Percentiles rank a stretch among this genome's conserved stretches.
These are phyloP conservation scores for Boletellus ananas DNA, from an alignment of 768 basidiomycete genomes.

Conservation along the genomic window DNA sequence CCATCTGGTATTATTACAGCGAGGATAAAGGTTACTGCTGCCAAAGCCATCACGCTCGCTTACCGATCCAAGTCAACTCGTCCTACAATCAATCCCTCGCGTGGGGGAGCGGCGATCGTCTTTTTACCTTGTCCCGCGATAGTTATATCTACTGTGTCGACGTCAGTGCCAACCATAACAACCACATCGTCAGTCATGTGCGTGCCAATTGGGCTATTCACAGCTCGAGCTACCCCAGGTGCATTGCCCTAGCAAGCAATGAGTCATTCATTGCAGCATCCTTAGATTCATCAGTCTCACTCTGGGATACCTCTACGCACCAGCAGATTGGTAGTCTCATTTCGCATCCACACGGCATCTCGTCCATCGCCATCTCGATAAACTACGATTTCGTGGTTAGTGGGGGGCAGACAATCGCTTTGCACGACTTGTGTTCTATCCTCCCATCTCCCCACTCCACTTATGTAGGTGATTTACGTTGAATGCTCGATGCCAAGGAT, in stretches of 20 bases:
- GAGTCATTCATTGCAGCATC: constrained; percentile 1
- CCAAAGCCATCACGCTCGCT: too few relatives aligned
- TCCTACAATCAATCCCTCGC: neutral
- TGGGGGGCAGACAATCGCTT: neutral
- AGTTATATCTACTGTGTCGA: neutral
- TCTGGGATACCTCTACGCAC: constrained; percentile 7
- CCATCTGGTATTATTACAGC: too few relatives aligned
- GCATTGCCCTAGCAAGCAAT: neutral
- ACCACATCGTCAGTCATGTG: too few relatives aligned
- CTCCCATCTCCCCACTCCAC: neutral
- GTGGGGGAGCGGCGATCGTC: neutral
- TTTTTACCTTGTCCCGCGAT: neutral
- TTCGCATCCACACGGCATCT: neutral
- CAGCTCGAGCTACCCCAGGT: neutral
- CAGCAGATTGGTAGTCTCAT: neutral
- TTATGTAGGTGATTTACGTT: neutral
- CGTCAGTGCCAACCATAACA: too few relatives aligned
- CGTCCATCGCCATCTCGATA: constrained; percentile 1
- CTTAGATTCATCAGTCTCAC: neutral
- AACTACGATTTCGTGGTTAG: neutral
- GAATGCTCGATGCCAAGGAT: too few relatives aligned
- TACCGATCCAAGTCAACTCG: too few relatives aligned
- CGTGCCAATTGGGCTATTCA: constrained; percentile 1
- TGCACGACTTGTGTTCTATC: neutral
- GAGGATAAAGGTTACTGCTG: too few relatives aligned